phyloP scores from a whole-genome alignment of 202 grass and related monocot species.

The Eragrostis tef region DNA sequence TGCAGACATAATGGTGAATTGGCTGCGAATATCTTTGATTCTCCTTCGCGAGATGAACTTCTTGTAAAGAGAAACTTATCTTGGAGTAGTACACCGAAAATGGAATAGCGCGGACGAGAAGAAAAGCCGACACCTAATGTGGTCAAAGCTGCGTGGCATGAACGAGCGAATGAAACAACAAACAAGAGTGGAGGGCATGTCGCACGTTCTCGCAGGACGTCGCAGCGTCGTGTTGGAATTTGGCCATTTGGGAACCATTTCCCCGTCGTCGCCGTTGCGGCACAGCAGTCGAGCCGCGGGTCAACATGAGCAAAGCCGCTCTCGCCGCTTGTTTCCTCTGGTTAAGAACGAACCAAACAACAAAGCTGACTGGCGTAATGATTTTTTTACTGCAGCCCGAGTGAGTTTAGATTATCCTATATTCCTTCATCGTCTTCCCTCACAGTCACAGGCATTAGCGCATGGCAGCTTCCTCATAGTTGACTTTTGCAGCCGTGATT shows the following conservation, averaged over 20 bases:
- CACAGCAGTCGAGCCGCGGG: not conserved
- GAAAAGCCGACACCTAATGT: not conserved
- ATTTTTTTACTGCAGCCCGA: not conserved
- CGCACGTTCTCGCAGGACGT: constrained; percentile 23
- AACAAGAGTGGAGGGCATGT: not conserved
- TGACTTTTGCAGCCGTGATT: not conserved
- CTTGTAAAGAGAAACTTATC: too few relatives aligned
- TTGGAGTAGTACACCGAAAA: too few relatives aligned
- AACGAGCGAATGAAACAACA: not conserved
- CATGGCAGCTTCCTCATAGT: not conserved
- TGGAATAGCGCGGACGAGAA: not conserved
- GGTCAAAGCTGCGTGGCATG: not conserved
- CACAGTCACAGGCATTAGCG: not conserved
- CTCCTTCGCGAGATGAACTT: too few relatives aligned
- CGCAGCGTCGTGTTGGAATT: not conserved
- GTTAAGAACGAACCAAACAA: not conserved
- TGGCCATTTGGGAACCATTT: not conserved
- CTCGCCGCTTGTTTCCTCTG: not conserved
- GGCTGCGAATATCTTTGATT: too few relatives aligned
- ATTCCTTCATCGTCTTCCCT: not conserved
- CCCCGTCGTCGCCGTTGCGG: not conserved
- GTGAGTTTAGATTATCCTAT: not conserved
- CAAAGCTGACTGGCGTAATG: not conserved
- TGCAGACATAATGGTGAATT: too few relatives aligned
- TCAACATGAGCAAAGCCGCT: not conserved